Evolutionary conservation across 139 green algal species (phyloP).

Genomic region (Chlamydomonas urium): DNA sequence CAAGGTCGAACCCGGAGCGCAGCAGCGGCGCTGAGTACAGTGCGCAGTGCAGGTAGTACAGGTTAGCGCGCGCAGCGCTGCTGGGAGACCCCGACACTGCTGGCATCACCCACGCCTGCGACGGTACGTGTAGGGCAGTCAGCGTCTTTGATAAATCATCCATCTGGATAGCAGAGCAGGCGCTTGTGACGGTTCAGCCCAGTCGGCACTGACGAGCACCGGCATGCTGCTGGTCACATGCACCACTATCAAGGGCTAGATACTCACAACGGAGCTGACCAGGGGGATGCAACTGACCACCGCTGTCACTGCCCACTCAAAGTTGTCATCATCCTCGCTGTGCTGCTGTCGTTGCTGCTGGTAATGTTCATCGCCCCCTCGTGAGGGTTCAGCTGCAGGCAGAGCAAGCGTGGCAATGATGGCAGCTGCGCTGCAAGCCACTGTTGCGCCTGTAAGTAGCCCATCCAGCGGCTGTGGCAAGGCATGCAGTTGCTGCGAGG

Average conservation of each 20-base stretch:
- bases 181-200: neutral
- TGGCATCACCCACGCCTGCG: constrained; percentile 69
- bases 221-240: neutral
- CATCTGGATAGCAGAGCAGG: neutral
- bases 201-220: neutral
- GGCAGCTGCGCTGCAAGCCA: too few relatives aligned
- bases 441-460: too few relatives aligned
- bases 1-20: constrained; percentile 52
- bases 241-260: too few relatives aligned
- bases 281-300: constrained; percentile 58
- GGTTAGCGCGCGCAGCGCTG: neutral
- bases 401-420: too few relatives aligned
- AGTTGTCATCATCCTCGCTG: constrained; percentile 28
- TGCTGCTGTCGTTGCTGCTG: constrained; percentile 4
- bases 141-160: neutral
- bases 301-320: constrained; percentile 59
- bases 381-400: too few relatives aligned
- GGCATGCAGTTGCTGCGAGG: too few relatives aligned
- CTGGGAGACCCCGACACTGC: constrained; percentile 24
- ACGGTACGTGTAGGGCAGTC: neutral
- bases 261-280: constrained; percentile 56
- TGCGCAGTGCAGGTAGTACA: constrained; percentile 56
- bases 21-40: constrained; percentile 65
- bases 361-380: too few relatives aligned
- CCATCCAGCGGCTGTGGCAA: too few relatives aligned